Evolutionary conservation across 371 early-diverging fungal species (phyloP), one percentile per base, ranked within the genome.

Genomic region (Haplosporangium sp.): DNA sequence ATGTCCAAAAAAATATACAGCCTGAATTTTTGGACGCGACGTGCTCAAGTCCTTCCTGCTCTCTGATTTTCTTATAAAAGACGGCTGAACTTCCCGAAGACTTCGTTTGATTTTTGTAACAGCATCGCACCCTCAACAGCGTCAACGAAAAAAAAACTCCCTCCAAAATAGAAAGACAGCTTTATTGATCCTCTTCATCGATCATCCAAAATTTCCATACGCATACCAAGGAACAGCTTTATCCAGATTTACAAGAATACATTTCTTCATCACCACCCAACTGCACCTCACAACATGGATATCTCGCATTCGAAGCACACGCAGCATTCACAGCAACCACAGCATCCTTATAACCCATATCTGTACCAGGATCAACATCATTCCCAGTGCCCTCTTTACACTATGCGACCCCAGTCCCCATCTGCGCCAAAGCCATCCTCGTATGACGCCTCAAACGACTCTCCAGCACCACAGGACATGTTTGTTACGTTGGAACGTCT

Each of bases 341-440:
- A 69, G 43, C 41, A 69, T 36, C 75, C 75, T 4, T 75, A 62
- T 59, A 75, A 75, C 55, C 75, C 75, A 7, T 75, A 69, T 38
- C 65, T 59, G 5, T 61, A 65, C 37, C 53, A 57, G 29, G 29
- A 29, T 16, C 42, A 59, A 21, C 64, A 52, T 14, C 62, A 62
- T 14, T 50, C 70, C 12, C 62, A 70, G 20, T 50, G 45, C 13
- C 70, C 69, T 14, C 41, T 56, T 23, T 74, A 74, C 51, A 74
- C 64, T 16, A 52, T 74, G 5, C 68, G 54, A 21, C 55, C 62
- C 23, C 21, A 46, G 21, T 21, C 43, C 51, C 18, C 67, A 23
- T 29, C 66, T 36, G 37, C 58, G 16, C 12, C 53, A 47, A 18
- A 23, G 6, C 36, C 57, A 16, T 38, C 59, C 6, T 41, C 56